Conservation (phyloP, 2,329 filamentous ascomycete species). For the Colletotrichum navitas region DNA sequence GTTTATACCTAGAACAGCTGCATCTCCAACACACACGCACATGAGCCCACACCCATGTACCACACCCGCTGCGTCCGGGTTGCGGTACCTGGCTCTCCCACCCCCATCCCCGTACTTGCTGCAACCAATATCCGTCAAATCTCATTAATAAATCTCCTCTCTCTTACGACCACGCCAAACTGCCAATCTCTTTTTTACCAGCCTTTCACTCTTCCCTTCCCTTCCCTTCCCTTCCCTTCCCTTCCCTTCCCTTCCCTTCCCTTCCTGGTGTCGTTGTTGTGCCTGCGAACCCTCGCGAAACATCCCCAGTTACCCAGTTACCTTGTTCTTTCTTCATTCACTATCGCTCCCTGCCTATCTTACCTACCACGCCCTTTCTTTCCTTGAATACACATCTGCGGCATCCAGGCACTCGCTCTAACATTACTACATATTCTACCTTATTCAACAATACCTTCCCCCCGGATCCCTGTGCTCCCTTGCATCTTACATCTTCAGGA, state of each 20-base stretch:
- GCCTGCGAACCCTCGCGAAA: conserved; percentile 24
- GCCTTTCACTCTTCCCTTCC: conserved; percentile 23
- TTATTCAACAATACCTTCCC: conserved; percentile 17
- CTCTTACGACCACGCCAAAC: conserved; percentile 28
- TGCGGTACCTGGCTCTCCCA: conserved; percentile 26
- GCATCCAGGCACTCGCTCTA: conserved; percentile 5
- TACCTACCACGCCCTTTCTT: conserved; percentile 23
- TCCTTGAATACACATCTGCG: conserved; percentile 5
- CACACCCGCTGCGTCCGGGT: conserved; percentile 9
- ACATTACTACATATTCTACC: conserved; percentile 9
- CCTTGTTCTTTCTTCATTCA: conserved; percentile 30
- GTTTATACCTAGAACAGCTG: conserved; percentile 11
- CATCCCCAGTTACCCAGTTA: conserved; percentile 11
- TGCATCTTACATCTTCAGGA: conserved; percentile 36
- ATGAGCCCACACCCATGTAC: conserved; percentile 10
- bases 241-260: conserved; percentile 24
- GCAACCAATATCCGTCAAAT: conserved; percentile 38
- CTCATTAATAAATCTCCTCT: conserved; percentile 41
- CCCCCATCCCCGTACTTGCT: conserved; percentile 11
- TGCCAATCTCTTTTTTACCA: conserved; percentile 26
- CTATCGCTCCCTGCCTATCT: conserved; percentile 8
- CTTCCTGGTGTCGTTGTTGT: conserved; percentile 20
- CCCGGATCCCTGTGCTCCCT: conserved; percentile 14
- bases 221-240: conserved; percentile 16
- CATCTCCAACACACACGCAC: conserved; percentile 22